Evolutionary conservation across 2,329 filamentous ascomycete species (phyloP), one percentile per base, ranked within the genome.

Genomic region (Phaeophleospora eucalypticola): DNA sequence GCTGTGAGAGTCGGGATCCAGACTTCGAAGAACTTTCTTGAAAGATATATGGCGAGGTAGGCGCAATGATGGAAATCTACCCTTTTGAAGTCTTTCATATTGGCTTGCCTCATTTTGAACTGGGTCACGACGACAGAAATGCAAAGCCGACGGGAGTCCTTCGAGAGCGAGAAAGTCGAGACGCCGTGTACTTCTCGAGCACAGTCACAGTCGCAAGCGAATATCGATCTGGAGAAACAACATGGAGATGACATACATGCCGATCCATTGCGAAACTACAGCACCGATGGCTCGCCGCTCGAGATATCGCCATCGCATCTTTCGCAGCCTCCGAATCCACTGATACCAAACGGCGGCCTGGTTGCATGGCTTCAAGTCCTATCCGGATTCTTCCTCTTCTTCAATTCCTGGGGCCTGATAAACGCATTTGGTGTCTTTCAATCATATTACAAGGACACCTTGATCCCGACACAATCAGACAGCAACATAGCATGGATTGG

Each of bases 401-500:
- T 73, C 51, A 73, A 73, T 54, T 65, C 65, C 14, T 75, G 42
- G 46, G 51, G 47, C 15, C 20, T 53, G 15, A 36, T 50, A 45
- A 72, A 71, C 48, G 67, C 65, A 16, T 65, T 73, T n/a, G 71
- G 69, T 36, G 64, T 72, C 7, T 74, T 72, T 47, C 67, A 75
- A 41, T 64, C 64, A 21, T 75, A 75, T 58, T 76, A 76, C 51
- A 56, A 67, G 18, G 55, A 53, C 1, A 60, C 37, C 10, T 38
- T 46, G 6, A 41, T 50, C 8, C 39, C 39, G 2, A 14, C 20
- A 16, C 14, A 43, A n/a, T 38, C 47, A 10, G 34, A 45, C 10
- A 37, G 37, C 34, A 19, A 37, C 18, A 73, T 78, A 50, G 71
- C 73, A 34, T 77, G 73, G 69, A 74, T 77, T 46, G 73, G 73